Conservation (phyloP, 345 rosid species). For the Raphanus sativus region DNA sequence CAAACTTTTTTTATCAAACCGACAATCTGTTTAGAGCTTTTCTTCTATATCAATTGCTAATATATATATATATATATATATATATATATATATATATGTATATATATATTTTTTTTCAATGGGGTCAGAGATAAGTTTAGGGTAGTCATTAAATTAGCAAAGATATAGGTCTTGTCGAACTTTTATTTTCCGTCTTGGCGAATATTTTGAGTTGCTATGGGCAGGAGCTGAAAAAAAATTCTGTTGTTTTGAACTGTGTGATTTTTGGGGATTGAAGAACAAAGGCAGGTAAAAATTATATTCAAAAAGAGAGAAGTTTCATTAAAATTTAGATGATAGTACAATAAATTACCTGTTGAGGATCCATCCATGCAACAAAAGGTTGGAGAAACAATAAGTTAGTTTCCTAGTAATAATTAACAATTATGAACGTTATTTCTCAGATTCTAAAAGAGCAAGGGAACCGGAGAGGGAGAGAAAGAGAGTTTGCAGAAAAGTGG, state of each 20-base stretch:
- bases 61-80: no score
- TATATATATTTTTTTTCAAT: background rate
- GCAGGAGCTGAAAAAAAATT: background rate
- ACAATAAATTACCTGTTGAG: slow-evolving; percentile 48
- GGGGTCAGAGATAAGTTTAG: slow-evolving; percentile 2
- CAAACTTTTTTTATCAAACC: background rate
- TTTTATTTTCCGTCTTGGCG: background rate
- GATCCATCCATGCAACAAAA: slow-evolving; percentile 66
- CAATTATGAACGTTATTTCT: slow-evolving; percentile 22
- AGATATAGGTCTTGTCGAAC: background rate
- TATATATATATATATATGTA: no score
- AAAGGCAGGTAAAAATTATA: background rate
- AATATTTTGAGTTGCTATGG: background rate
- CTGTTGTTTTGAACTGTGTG: background rate
- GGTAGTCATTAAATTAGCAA: background rate
- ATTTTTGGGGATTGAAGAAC: background rate
- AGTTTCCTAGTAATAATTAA: slow-evolving; percentile 4
- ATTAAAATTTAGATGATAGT: background rate
- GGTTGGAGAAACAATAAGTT: slow-evolving; percentile 8
- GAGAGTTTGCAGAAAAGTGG: slow-evolving; percentile 19
- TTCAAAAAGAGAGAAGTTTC: background rate
- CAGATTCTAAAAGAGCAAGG: background rate
- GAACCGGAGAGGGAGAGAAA: slow-evolving; percentile 3
- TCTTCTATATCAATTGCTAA: slow-evolving; percentile 8
- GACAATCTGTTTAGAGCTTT: background rate